Evolutionary conservation across 192 early-diverging fungal genomes (phyloP).

Genomic region (Entomortierella lignicola): DNA sequence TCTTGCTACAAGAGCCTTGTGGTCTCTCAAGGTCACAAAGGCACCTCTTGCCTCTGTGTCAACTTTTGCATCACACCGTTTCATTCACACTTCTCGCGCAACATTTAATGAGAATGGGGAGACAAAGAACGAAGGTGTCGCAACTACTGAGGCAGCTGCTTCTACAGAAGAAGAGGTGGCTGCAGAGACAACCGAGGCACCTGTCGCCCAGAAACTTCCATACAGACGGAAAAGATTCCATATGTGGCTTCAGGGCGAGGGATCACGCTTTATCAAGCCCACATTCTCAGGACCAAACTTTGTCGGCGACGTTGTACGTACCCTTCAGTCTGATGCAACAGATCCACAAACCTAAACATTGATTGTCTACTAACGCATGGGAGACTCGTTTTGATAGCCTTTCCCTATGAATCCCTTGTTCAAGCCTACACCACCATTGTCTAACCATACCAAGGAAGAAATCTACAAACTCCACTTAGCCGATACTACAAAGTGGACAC

Average conservation of each 20-base stretch:
- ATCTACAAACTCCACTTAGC: slow-evolving; percentile 77
- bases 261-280: slow-evolving; percentile 27
- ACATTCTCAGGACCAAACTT: slow-evolving; percentile 47
- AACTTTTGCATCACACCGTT: slow-evolving; percentile 17
- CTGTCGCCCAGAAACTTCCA: slow-evolving; percentile 25
- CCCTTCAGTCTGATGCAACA: too few species aligned
- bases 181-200: neutral
- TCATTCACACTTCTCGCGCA: slow-evolving; percentile 27
- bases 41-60: slow-evolving; percentile 12
- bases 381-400: slow-evolving; percentile 58
- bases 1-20: slow-evolving; percentile 33
- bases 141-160: slow-evolving; percentile 6
- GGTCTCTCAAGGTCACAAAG: slow-evolving; percentile 28
- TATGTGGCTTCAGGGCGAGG: slow-evolving; percentile 38
- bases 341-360: too few species aligned
- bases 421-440: slow-evolving; percentile 79
- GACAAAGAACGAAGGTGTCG: slow-evolving; percentile 5
- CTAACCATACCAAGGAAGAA: slow-evolving; percentile 72
- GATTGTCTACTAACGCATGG: neutral
- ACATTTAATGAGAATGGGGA: slow-evolving; percentile 22
- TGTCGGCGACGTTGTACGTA: slow-evolving; percentile 40
- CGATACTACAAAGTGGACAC: slow-evolving; percentile 71
- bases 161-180: slow-evolving; percentile 4
- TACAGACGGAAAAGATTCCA: slow-evolving; percentile 47
- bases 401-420: slow-evolving; percentile 94